These are phyloP conservation scores for Creolimax fragrantissima DNA, from an alignment of 78 protist genomes.

Conservation along the genomic window DNA sequence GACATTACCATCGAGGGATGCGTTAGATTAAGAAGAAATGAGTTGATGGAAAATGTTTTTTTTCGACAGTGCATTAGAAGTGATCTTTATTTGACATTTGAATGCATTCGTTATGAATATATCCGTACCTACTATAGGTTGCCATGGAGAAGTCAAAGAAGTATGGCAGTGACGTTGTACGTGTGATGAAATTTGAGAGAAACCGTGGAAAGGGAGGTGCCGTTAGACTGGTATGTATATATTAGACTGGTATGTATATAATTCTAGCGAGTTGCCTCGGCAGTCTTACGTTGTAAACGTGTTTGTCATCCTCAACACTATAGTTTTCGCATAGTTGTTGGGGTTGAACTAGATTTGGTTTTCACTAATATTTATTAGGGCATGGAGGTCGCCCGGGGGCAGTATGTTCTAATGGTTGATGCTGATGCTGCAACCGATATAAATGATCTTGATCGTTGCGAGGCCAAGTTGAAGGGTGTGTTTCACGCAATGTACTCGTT, in stretches of 20 bases:
- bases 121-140: background rate
- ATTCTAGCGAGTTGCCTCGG: too few species aligned
- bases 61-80: too few species aligned
- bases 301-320: too few species aligned
- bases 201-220: conserved; percentile 62
- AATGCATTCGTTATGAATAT: too few species aligned
- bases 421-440: conserved; percentile 51
- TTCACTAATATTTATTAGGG: too few species aligned
- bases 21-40: background rate
- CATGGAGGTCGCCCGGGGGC: conserved; percentile 18
- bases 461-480: conserved; percentile 14
- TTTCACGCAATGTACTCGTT: too few species aligned
- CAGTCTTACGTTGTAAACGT: too few species aligned
- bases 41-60: background rate
- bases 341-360: too few species aligned
- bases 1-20: background rate
- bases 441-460: conserved; percentile 2
- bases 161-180: background rate
- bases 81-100: too few species aligned
- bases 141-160: background rate
- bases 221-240: conserved; percentile 8
- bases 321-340: too few species aligned
- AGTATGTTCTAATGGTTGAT: conserved; percentile 39
- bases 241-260: too few species aligned
- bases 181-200: background rate